A percentile compares a stretch with the other conserved stretches of the same genome.
Conservation (phyloP, 2,329 filamentous ascomycete genomes). For the Curvularia spicifera region DNA sequence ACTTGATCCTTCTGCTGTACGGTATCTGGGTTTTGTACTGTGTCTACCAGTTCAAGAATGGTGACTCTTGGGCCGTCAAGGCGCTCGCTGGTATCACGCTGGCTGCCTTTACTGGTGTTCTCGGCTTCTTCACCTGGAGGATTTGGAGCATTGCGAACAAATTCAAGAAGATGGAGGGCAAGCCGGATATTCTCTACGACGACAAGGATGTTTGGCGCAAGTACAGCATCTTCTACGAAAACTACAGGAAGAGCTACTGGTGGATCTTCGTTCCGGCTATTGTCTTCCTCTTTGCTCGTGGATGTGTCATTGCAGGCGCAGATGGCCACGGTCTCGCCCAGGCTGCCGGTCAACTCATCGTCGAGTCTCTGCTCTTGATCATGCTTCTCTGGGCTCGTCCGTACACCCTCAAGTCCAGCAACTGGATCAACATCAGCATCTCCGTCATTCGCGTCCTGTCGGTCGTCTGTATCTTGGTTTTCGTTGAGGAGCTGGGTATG, state of each 20-base stretch:
- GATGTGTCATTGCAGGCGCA: conserved; percentile 80
- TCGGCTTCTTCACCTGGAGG: conserved; percentile 83
- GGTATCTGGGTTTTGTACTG: conserved; percentile 96
- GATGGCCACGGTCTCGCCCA: conserved; percentile 87
- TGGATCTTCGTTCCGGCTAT: conserved; percentile 94
- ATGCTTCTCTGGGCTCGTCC: conserved; percentile 85
- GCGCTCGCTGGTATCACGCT: conserved; percentile 81
- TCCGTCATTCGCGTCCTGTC: conserved; percentile 88
- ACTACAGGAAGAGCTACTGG: conserved; percentile 94
- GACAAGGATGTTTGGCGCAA: conserved; percentile 91
- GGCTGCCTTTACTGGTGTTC: conserved; percentile 75
- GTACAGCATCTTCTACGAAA: conserved; percentile 97
- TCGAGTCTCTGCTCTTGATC: conserved; percentile 79
- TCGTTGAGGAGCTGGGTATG: conserved; percentile 91
- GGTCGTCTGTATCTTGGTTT: conserved; percentile 86
- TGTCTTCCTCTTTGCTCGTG: conserved; percentile 88
- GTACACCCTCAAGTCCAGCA: conserved; percentile 84
- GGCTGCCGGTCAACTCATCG: conserved; percentile 76
- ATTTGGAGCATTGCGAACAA: conserved; percentile 79
- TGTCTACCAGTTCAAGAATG: conserved; percentile 90
- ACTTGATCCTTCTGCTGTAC: conserved; percentile 88
- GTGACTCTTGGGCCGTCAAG: conserved; percentile 94
- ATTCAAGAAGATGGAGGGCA: conserved; percentile 77
- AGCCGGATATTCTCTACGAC: conserved; percentile 76
- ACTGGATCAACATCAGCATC: conserved; percentile 92